Percentiles rank a stretch among this genome's conserved stretches.
Conservation (phyloP, 306 rosid species). For the Begonia peltatifolia region DNA sequence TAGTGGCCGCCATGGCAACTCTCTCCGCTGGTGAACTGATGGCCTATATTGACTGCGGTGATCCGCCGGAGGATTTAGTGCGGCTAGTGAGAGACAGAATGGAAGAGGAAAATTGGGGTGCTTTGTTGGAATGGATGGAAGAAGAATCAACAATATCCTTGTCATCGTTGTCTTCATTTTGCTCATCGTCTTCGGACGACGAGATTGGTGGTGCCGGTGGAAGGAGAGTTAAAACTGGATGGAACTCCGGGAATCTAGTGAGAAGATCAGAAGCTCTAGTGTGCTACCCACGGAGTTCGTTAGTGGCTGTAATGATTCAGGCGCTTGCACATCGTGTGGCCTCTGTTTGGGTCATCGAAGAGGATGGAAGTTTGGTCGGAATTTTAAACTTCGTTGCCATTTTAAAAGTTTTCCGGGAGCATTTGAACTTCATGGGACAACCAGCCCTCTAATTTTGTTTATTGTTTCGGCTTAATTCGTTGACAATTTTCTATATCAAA, state of each 20-base stretch:
- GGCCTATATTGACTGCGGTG: constrained; percentile 56
- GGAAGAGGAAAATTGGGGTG: constrained; percentile 28
- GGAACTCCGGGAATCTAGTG: constrained; percentile 39
- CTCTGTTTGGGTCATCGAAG: constrained; percentile 80
- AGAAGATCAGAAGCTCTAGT: constrained; percentile 63
- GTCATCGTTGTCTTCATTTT: constrained; percentile 10
- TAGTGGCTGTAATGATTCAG: constrained; percentile 85
- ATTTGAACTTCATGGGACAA: constrained; percentile 25
- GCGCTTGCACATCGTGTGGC: constrained; percentile 72
- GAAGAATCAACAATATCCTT: constrained; percentile 35
- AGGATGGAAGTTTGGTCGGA: constrained; percentile 53
- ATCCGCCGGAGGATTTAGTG: constrained; percentile 65
- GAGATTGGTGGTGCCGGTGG: constrained; percentile 24
- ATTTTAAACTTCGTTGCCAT: constrained; percentile 48
- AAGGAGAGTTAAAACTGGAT: constrained; percentile 39
- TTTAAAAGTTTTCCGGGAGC: constrained; percentile 56
- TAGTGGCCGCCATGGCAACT: constrained; percentile 40
- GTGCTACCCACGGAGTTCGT: constrained; percentile 64
- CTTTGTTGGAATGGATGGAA: constrained; percentile 39
- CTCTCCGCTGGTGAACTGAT: constrained; percentile 65
- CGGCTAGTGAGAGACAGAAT: constrained; percentile 52
- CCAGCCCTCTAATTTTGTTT: background rate
- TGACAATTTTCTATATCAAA: too few species aligned
- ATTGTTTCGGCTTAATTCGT: too few species aligned
- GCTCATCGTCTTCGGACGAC: constrained; percentile 63